Evolutionary conservation across 345 rosid species (phyloP), one percentile per base, ranked within the genome.

Genomic region (Erodium maritimum): DNA sequence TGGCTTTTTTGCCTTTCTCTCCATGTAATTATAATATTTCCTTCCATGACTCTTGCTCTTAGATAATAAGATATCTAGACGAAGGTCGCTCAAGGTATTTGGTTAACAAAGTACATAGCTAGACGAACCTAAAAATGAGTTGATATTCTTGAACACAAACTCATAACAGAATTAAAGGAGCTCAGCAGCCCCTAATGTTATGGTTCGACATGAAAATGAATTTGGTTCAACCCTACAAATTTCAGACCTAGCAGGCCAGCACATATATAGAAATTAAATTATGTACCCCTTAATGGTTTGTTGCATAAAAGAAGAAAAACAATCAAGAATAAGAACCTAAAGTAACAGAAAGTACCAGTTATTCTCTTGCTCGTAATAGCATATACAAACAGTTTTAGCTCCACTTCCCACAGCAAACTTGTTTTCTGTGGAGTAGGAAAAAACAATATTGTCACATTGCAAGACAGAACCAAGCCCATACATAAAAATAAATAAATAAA

Each of bases 331-430:
- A 33, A 19, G 24, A 42, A 5, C 12, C 51, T 19, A 64, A 58
- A 52, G 25, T 17, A 23, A 19, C 19, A 52, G 62, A 42, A 11
- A 63, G 62, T 80, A 93, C 99, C 97, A 89, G 81, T 93, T 93
- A 79, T 93, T 93, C 56, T 93, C 99, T 79, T 82, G 91, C 86
- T 93, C 95, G 45, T 89, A 93, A 76, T 93, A 93, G 88, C 99
- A 93, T 67, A 89, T 73, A 72, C 97, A 93, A 61, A 89, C 90
- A 64, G 90, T 93, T 78, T 93, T 93, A 62, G 99, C 97, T 23
- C 99, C 97, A 72, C 97, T 93, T 62, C 99, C 99, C 65, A 93
- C 96, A 67, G 99, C 97, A 74, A 93, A 89, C 73, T 93, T 87
- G 83, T 93, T 93, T 70, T 83, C 99, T 93, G 78, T 48, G 52